phyloP scores from a whole-genome alignment of 2,329 filamentous ascomycete species.

The Fusarium verrucosum region DNA sequence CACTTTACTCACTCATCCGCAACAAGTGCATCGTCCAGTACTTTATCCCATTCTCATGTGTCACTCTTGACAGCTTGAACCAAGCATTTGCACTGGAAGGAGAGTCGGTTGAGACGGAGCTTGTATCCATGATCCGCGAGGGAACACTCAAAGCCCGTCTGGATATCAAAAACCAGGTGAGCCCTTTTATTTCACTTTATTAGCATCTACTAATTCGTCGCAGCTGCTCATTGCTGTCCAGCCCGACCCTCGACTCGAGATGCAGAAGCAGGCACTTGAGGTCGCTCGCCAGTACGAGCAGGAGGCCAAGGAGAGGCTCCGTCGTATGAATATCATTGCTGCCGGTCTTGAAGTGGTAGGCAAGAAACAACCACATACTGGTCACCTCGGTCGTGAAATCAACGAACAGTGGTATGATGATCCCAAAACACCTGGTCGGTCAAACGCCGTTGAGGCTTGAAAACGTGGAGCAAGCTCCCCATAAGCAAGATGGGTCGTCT shows the following conservation, averaged over 20 bases:
- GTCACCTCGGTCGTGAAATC: slow-evolving; percentile 16
- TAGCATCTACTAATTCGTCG: slow-evolving; percentile 11
- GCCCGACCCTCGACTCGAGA: slow-evolving; percentile 70
- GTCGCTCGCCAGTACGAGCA: slow-evolving; percentile 77
- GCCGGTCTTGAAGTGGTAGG: slow-evolving; percentile 75
- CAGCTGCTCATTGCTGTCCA: slow-evolving; percentile 78
- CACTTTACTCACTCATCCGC: slow-evolving; percentile 78
- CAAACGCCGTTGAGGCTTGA: slow-evolving; percentile 22
- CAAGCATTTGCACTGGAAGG: slow-evolving; percentile 75
- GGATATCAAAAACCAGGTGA: slow-evolving; percentile 80
- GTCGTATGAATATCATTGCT: slow-evolving; percentile 78
- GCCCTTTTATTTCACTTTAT: slow-evolving; percentile 6
- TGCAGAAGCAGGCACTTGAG: slow-evolving; percentile 75
- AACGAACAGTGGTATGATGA: slow-evolving; percentile 52
- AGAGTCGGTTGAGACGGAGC: slow-evolving; percentile 74
- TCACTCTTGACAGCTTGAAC: slow-evolving; percentile 82
- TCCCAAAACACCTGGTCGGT: slow-evolving; percentile 9
- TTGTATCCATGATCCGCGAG: slow-evolving; percentile 79
- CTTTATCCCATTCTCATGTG: slow-evolving; percentile 87
- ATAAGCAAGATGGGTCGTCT: no score
- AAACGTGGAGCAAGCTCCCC: neutral
- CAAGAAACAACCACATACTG: slow-evolving; percentile 34
- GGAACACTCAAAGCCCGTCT: slow-evolving; percentile 80
- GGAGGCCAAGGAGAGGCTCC: slow-evolving; percentile 78
- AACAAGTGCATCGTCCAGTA: slow-evolving; percentile 95